Base-by-base conservation (phyloP, 2,329 filamentous ascomycete species). In the Trichoderma polysporum region DNA sequence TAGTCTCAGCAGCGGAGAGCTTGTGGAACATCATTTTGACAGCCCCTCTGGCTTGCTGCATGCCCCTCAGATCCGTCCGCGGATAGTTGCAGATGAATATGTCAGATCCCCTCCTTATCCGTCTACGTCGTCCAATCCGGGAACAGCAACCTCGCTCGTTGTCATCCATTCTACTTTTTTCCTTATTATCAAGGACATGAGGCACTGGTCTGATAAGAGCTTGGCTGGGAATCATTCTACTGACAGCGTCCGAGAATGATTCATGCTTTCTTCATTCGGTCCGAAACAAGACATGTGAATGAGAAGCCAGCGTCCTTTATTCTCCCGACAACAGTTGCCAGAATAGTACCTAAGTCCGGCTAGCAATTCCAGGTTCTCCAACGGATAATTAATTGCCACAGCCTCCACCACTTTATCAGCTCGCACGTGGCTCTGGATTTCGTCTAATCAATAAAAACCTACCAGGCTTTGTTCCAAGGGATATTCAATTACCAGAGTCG, bases 1-100 rank as follows among this genome's bases (percentile, higher is more conserved):
- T 35, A 33, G 49, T 52, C 59, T 57, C 58, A 52, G 25, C 12
- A 29, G 58, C 13, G 27, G 31, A 41, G 52, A 47, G 39, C n/a
- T 25, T 62, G 59, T 62, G 49, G 15, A 17, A 62, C 49, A 10
- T 17, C 47, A 62, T 35, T 62, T 58, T 58, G 53, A 50, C 53
- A 66, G 53, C 41, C 53, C 41, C 33, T 41, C 33, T 33, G 31
- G 47, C 7, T 17, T 66, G 33, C 17, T 41, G 33, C 53, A 31
- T 66, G n/a, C 52, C 31, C 22, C 33, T 58, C 45, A 41, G 29
- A 66, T 59, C 53, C 39, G n/a, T 39, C 33, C 53, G 41, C 52
- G 63, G 63, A 29, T 66, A n/a, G 45, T 27, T 59, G 53, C 63
- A 66, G 61, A 33, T 45, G 22, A 53, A 53, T 17, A 45, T 62